Evolutionary conservation across 1,139 yeast species (phyloP), one percentile per base, ranked within the genome.

Genomic region (Debaryomyces subglobosus): DNA sequence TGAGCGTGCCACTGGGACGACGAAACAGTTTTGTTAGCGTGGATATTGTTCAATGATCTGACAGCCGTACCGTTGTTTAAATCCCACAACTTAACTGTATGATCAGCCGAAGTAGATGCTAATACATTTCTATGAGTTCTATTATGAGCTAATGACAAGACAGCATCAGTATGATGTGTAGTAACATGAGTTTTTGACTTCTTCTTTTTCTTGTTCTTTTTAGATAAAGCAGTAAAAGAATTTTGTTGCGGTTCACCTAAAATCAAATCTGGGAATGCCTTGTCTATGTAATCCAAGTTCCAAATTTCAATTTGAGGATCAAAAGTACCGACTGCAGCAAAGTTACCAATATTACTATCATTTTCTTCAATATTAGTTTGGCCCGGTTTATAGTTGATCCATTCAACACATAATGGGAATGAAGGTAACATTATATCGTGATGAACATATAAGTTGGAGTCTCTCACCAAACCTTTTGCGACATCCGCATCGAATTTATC

Each of bases 401-500:
- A 92, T 68, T 95, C 99, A 32, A 94, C 94, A 65, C 97, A 89
- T 52, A 94, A 77, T 39, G 99, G 99, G 78, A 94, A 94, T 2
- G 97, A 89, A 2, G 99, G 99, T 51, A 94, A 79, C 97, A 94
- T 89, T 56, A 94, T 74, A 67, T 95, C 99, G 70, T 94, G 99
- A 64, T 94, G 99, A 45, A 94, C 96, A 61, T 94, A 94, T 56
- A 94, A 72, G 39, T 86, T 84, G 46, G 85, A 77, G 42, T 84
- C 95, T 69, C 95, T 79, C 44, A 82, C 79, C 59, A 84, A 69
- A 16, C 92, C 92, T 53, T 78, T 79, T 50, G 88, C 87, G 15
- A 84, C 86, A 62, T 83, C 88, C 12, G 79, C 80, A 60, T 84
- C 87, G 41, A 73, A 69, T 54, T 78, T 79, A 59, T 84, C 91